Evolutionary conservation across 768 basidiomycete species (phyloP).

Genomic region (Heimioporus sp.): DNA sequence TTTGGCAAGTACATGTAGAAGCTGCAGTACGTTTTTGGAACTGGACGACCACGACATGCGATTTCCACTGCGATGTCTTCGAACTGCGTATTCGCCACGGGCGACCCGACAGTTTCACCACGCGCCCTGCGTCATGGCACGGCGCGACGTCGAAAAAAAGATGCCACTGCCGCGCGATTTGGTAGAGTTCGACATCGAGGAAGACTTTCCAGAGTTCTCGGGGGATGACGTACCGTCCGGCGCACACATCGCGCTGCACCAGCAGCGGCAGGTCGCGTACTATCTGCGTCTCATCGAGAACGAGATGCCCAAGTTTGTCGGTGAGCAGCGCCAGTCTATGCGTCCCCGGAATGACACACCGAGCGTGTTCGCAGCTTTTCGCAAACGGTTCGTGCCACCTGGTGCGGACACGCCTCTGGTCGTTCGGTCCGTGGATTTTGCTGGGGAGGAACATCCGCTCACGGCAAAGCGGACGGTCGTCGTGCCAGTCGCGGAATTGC

Average conservation of each 20-base stretch:
- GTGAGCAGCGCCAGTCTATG: conserved; percentile 41
- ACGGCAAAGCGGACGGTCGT: conserved; percentile 70
- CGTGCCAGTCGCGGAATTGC: conserved; percentile 70
- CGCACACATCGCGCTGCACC: conserved; percentile 70
- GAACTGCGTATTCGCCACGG: conserved; percentile 4
- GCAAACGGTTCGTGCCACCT: conserved; percentile 77
- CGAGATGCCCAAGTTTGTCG: conserved; percentile 84
- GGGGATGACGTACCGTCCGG: conserved; percentile 63
- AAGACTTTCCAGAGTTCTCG: conserved; percentile 30
- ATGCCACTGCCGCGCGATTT: conserved; percentile 41
- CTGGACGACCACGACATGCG: conserved; percentile 12
- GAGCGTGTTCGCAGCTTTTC: conserved; percentile 54
- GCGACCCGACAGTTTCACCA: conserved; percentile 23
- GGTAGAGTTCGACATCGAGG: conserved; percentile 35
- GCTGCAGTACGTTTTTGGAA: neutral
- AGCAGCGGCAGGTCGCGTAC: conserved; percentile 71
- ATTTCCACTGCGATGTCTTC: conserved; percentile 16
- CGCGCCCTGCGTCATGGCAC: conserved; percentile 16
- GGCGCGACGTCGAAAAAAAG: conserved; percentile 17
- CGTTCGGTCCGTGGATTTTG: conserved; percentile 74
- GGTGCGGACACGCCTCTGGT: conserved; percentile 54
- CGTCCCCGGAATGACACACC: conserved; percentile 5
- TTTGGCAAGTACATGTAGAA: conserved; percentile 15
- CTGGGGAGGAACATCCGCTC: conserved; percentile 73
- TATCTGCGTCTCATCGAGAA: conserved; percentile 86